Evolutionary conservation across 129 eudicot species (phyloP).

Genomic region (Lactuca saligna): DNA sequence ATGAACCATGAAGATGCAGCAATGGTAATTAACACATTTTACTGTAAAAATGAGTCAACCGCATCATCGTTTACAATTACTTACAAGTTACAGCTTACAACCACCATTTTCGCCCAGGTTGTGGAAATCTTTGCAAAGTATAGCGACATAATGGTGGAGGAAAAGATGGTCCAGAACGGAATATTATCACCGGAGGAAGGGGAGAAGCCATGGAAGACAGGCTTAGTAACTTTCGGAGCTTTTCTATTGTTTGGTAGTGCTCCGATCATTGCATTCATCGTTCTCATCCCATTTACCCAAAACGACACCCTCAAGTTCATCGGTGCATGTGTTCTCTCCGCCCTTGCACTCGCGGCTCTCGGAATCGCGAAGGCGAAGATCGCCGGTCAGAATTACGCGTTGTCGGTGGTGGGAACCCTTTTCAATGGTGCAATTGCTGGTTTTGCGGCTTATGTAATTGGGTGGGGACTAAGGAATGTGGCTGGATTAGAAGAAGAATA

Average conservation of each 20-base stretch:
- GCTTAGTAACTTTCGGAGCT: constrained; percentile 63
- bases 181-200: constrained; percentile 50
- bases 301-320: constrained; percentile 56
- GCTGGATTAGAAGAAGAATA: constrained; percentile 58
- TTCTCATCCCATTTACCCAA: constrained; percentile 72
- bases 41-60: too few species aligned
- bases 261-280: constrained; percentile 72
- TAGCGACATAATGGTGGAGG: constrained; percentile 61
- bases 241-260: constrained; percentile 71
- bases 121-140: constrained; percentile 74
- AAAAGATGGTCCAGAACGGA: constrained; percentile 58
- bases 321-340: constrained; percentile 68
- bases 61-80: background rate
- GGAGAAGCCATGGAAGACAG: constrained; percentile 87
- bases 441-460: constrained; percentile 61
- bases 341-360: constrained; percentile 54
- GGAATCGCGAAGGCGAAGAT: constrained; percentile 73
- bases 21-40: constrained; percentile 23
- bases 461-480: constrained; percentile 74
- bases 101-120: constrained; percentile 34
- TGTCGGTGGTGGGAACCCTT: constrained; percentile 49
- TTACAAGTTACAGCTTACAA: background rate
- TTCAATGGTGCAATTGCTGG: constrained; percentile 81
- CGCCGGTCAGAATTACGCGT: constrained; percentile 53
- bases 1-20: constrained; percentile 59